Base-by-base conservation (phyloP, 306 rosid species). In the Medicago ruthenica region DNA sequence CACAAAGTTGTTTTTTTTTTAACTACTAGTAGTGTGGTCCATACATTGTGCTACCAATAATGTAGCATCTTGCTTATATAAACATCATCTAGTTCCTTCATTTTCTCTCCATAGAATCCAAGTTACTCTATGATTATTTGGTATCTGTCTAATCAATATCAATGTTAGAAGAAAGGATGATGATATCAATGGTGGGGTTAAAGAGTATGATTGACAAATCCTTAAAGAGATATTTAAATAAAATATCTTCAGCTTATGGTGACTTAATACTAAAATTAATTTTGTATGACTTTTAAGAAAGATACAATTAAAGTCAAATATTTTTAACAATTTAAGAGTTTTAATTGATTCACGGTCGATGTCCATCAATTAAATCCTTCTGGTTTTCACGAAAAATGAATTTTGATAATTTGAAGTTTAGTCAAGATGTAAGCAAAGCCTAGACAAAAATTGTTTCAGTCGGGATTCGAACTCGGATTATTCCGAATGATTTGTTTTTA, bases 201-300 rank as follows among this genome's bases (percentile, higher is more conserved):
- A 70, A 80, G 71, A 22, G 79, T 78, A 90, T 90, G 80, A 90
- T 86, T 73, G 77, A 79, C 60, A 77, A 83, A 87, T 88, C 89
- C 86, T 42, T 40, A 34, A 78, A 79, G 80, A 21, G 73, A 81
- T 81, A 64, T 80, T 79, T 57, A 82, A 40, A 81, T 82, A 81
- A 76, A 68, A 84, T 81, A 79, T 81, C 80, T 84, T 76, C 22
- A 36, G 51, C 9, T 50, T 6, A 50, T 50, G 51, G 51, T 45
- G 15, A 4, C 51, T 45, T 45, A 45, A 45, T 45, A 15, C 7
- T 45, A 15, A 13, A n/a, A 45, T 13, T 45, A 45, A 45, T 45
- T 45, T 13, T 34, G 37, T 34, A 34, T 34, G 37, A 34, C 6
- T 6, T 34, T 34, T 34, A 4, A 0, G 37, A 34, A 34, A 34